Evolutionary conservation across 108 stramenopile species (phyloP).

Genomic region (Cyclotella baltica): DNA sequence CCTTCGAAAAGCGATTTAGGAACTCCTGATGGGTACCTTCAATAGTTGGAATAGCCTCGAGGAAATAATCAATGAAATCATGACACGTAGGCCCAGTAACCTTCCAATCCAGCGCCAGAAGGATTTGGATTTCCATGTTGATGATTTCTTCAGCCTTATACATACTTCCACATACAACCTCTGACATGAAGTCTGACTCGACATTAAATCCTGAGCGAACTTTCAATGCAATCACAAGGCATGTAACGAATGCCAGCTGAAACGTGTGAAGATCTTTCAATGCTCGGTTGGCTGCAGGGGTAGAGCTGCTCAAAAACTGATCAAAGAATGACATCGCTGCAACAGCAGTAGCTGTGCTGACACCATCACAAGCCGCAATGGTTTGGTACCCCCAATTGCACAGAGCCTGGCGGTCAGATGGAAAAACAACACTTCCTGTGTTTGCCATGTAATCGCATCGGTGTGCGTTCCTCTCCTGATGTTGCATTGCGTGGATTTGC

Average conservation of each 20-base stretch:
- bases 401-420: not conserved
- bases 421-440: not conserved
- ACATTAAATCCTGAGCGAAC: conserved; percentile 11
- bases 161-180: conserved; percentile 4
- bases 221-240: conserved; percentile 23
- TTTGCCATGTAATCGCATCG: not conserved
- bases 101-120: conserved; percentile 14
- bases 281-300: not conserved
- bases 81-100: conserved; percentile 24
- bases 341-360: conserved; percentile 11
- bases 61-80: conserved; percentile 23
- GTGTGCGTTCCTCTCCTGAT: not conserved
- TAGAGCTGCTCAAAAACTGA: conserved; percentile 15
- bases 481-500: not conserved
- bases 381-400: conserved; percentile 21
- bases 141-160: conserved; percentile 9
- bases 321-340: conserved; percentile 23
- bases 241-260: conserved; percentile 18
- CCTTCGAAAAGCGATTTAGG: not conserved
- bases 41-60: not conserved
- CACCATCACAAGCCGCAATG: conserved; percentile 17
- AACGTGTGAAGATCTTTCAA: not conserved
- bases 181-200: conserved; percentile 23
- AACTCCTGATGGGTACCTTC: not conserved
- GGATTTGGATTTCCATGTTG: conserved; percentile 2